phyloP scores from a whole-genome alignment of 2,329 filamentous ascomycete genomes.

The Diaporthe ilicicola region DNA sequence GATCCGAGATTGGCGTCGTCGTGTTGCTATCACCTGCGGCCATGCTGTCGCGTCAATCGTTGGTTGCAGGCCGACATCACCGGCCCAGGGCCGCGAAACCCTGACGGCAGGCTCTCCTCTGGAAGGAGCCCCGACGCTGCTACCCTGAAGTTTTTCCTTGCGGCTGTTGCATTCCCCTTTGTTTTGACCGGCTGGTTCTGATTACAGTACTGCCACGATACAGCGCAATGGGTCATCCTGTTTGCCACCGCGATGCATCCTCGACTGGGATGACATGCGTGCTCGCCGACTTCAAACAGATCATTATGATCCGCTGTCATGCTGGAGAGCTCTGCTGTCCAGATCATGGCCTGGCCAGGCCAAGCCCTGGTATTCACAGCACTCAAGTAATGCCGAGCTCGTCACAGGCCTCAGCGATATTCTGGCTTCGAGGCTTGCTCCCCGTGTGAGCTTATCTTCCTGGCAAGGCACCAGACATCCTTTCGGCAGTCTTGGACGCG shows the following conservation, averaged over 20 bases:
- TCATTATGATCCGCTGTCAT: neutral
- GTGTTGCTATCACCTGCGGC: neutral
- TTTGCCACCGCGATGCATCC: neutral
- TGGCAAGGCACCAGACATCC: neutral
- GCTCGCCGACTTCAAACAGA: neutral
- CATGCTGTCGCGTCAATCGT: neutral
- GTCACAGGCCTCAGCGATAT: neutral
- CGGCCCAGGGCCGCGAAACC: constrained; percentile 9
- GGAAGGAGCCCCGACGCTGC: neutral
- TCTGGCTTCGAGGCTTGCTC: neutral
- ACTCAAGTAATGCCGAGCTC: neutral
- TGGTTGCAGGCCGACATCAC: constrained; percentile 6
- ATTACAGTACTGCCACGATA: neutral
- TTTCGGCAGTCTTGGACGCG: neutral
- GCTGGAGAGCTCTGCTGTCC: neutral
- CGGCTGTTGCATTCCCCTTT: constrained; percentile 4
- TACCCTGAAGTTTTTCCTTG: constrained; percentile 6
- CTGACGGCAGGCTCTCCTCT: constrained; percentile 16
- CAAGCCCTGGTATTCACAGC: neutral
- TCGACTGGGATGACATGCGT: neutral
- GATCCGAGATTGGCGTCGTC: neutral
- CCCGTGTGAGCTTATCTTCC: neutral
- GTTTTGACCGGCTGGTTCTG: neutral
- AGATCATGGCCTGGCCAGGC: neutral
- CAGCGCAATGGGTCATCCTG: neutral